A percentile compares a stretch with the other conserved stretches of the same genome.
phyloP scores from a whole-genome alignment of 2,329 filamentous ascomycete species.

The Penicillium psychrosexuale region DNA sequence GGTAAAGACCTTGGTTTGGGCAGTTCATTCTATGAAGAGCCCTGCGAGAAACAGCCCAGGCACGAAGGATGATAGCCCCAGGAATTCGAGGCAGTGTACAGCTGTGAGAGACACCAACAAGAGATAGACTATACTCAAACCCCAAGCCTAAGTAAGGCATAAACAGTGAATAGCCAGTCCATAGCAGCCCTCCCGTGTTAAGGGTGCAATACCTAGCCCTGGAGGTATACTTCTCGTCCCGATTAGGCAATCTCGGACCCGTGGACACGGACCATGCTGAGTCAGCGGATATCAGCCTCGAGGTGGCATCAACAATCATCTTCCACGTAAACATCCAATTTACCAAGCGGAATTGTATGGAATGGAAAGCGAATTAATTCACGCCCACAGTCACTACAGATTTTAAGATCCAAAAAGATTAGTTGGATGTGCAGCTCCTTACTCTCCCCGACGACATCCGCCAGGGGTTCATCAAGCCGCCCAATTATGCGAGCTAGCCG shows the following conservation, averaged over 20 bases:
- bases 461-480: background rate
- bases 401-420: background rate
- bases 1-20: background rate
- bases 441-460: background rate
- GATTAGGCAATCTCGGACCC: background rate
- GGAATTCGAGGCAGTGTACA: slow-evolving; percentile 60
- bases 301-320: background rate
- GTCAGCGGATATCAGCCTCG: background rate
- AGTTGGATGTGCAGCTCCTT: background rate
- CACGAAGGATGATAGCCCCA: slow-evolving; percentile 78
- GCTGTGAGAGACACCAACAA: background rate
- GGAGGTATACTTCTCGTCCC: background rate
- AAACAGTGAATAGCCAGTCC: background rate
- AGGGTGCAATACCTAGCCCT: background rate
- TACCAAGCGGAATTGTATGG: background rate
- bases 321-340: slow-evolving; percentile 4
- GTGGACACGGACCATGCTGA: background rate
- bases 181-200: background rate
- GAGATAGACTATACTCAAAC: background rate
- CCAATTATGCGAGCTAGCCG: slow-evolving; percentile 6
- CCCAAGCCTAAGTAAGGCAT: background rate
- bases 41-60: slow-evolving; percentile 77
- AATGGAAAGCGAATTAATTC: background rate
- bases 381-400: background rate
- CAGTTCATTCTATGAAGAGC: slow-evolving; percentile 39